phyloP scores from a whole-genome alignment of 2,329 filamentous ascomycete species.

The Podosphaera fusca region DNA sequence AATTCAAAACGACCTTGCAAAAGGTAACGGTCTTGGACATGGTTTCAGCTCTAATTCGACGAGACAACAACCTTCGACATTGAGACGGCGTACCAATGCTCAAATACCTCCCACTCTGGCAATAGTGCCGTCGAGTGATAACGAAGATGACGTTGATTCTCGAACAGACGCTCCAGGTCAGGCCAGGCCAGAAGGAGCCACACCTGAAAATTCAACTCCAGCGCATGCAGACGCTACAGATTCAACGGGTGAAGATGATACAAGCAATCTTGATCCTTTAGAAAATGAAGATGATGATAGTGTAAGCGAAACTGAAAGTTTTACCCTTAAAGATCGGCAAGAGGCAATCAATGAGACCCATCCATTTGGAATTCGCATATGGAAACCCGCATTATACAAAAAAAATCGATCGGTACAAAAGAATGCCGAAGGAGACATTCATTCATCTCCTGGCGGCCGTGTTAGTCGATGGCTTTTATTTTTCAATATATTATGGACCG shows the following conservation, averaged over 20 bases:
- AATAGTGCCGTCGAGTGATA: conserved; percentile 26
- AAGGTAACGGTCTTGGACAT: conserved; percentile 18
- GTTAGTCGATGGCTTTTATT: conserved; percentile 68
- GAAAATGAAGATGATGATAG: conserved; percentile 32
- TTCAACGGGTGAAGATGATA: conserved; percentile 17
- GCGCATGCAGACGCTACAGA: conserved; percentile 6
- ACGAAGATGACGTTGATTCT: conserved; percentile 13
- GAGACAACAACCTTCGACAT: conserved; percentile 25
- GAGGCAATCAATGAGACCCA: conserved; percentile 97
- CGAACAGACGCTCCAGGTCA: conserved; percentile 6
- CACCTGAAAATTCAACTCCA: conserved; percentile 1
- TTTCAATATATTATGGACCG: conserved; percentile 77
- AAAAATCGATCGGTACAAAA: conserved; percentile 92
- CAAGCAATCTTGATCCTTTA: conserved; percentile 16
- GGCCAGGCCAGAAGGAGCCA: conserved; percentile 1
- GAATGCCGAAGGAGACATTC: conserved; percentile 87
- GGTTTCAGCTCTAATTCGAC: conserved; percentile 17
- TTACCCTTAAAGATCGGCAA: conserved; percentile 89
- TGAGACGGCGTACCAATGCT: conserved; percentile 24
- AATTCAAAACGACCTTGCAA: conserved; percentile 42
- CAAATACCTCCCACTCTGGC: conserved; percentile 23
- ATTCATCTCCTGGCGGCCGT: conserved; percentile 72
- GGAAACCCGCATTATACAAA: conserved; percentile 97
- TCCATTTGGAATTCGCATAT: conserved; percentile 94
- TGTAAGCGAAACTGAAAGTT: conserved; percentile 84